A percentile compares a stretch with the other conserved stretches of the same genome.
Conservation (phyloP, 371 early-diverging fungal genomes). For the Paraphysoderma sedebokerense region DNA sequence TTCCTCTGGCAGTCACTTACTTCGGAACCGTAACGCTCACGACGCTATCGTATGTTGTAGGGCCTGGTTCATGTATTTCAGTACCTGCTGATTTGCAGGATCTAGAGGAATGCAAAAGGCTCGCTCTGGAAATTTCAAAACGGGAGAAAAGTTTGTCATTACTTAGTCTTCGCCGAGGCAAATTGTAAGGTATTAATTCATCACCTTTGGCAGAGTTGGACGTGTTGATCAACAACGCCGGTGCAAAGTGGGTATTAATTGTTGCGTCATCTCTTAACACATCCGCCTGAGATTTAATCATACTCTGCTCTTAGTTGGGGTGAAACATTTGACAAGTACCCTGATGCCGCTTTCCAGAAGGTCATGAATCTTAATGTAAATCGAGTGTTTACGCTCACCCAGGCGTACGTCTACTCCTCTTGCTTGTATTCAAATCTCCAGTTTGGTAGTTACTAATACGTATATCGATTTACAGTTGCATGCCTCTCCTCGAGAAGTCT, state of each 20-base stretch:
- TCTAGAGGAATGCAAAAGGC: constrained; percentile 30
- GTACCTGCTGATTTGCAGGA: constrained; percentile 61
- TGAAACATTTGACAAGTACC: constrained; percentile 16
- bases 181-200: constrained; percentile 1
- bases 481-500: constrained; percentile 54
- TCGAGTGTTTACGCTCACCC: constrained; percentile 64
- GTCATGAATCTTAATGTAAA: constrained; percentile 78
- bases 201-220: constrained; percentile 35
- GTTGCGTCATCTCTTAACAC: background rate
- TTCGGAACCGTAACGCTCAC: too few relatives aligned
- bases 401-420: constrained; percentile 30
- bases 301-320: constrained; percentile 43
- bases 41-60: constrained; percentile 28
- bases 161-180: background rate
- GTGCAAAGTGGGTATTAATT: constrained; percentile 35
- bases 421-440: background rate
- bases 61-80: constrained; percentile 53
- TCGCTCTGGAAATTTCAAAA: constrained; percentile 36
- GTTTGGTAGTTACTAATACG: too few relatives aligned
- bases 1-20: too few relatives aligned
- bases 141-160: constrained; percentile 31
- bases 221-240: constrained; percentile 72
- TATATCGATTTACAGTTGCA: constrained; percentile 1
- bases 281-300: background rate
- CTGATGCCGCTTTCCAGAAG: constrained; percentile 51